Conservation (phyloP, 805 yeast species). For the Yamadazyma phyllophila region DNA sequence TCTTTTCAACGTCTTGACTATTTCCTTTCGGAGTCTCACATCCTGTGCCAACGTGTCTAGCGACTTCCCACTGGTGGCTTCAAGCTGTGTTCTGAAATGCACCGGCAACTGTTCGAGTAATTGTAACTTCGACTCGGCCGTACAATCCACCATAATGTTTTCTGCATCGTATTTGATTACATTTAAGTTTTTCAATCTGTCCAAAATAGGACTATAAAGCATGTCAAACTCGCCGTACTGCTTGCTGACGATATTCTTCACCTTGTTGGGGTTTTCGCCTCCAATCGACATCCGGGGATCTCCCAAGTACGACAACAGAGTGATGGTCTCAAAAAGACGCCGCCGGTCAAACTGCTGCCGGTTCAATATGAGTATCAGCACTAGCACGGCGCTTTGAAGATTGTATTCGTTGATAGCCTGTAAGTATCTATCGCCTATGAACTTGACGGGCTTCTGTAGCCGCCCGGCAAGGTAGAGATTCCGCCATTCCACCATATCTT, state of each 20-base stretch:
- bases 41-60: not conserved
- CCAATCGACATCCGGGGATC: slow-evolving; percentile 82
- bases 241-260: slow-evolving; percentile 76
- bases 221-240: slow-evolving; percentile 67
- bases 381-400: slow-evolving; percentile 70
- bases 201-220: slow-evolving; percentile 65
- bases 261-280: slow-evolving; percentile 91
- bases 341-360: slow-evolving; percentile 47
- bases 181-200: not conserved
- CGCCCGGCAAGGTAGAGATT: slow-evolving; percentile 88
- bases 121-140: slow-evolving; percentile 7
- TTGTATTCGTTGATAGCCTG: slow-evolving; percentile 72
- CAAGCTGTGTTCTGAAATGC: slow-evolving; percentile 40
- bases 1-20: slow-evolving; percentile 15
- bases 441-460: slow-evolving; percentile 87
- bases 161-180: not conserved
- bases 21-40: not conserved
- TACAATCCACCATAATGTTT: not conserved
- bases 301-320: slow-evolving; percentile 82
- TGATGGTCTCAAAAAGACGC: slow-evolving; percentile 73
- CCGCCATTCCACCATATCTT: slow-evolving; percentile 81
- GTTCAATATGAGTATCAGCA: slow-evolving; percentile 55
- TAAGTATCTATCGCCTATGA: slow-evolving; percentile 39
- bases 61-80: slow-evolving; percentile 11
- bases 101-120: slow-evolving; percentile 48